Percentiles rank a stretch among this genome's conserved stretches.
Conservation (phyloP, 257 asterid species). For the Leptodermis oblonga region DNA sequence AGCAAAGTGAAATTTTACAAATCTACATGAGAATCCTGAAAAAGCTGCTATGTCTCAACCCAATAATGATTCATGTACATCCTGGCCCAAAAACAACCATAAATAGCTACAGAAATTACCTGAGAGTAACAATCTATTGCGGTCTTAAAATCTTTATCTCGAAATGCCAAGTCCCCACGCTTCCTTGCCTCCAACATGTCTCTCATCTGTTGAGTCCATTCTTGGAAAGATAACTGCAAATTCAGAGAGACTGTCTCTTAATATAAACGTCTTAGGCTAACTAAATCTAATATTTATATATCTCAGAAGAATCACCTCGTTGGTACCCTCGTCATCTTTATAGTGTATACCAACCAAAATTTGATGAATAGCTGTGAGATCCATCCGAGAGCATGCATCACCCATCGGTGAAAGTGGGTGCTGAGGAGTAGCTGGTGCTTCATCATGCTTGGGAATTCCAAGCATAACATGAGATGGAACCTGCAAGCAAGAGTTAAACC, state of each 20-base stretch:
- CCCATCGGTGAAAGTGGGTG: slow-evolving; percentile 95
- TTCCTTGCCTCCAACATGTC: slow-evolving; percentile 94
- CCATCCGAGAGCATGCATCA: slow-evolving; percentile 94
- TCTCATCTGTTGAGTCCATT: slow-evolving; percentile 98
- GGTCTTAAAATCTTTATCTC: slow-evolving; percentile 87
- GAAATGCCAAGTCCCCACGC: slow-evolving; percentile 95
- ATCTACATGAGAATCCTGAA: not conserved
- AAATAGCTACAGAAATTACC: slow-evolving; percentile 33
- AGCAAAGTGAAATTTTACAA: not conserved
- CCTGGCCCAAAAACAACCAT: not conserved
- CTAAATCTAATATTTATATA: not conserved
- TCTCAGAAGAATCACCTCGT: slow-evolving; percentile 57
- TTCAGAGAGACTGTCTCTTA: slow-evolving; percentile 17
- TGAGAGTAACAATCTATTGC: slow-evolving; percentile 87
- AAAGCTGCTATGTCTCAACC: no score
- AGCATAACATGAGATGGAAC: slow-evolving; percentile 88
- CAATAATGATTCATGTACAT: not conserved
- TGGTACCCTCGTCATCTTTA: slow-evolving; percentile 89
- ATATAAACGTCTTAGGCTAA: slow-evolving; percentile 14
- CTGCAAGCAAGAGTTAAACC: slow-evolving; percentile 27
- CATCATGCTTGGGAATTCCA: slow-evolving; percentile 83
- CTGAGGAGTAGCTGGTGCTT: slow-evolving; percentile 84
- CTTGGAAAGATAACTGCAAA: slow-evolving; percentile 89
- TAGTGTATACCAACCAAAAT: slow-evolving; percentile 85
- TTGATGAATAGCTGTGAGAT: slow-evolving; percentile 96